Evolutionary conservation across 768 basidiomycete species (phyloP), one percentile per base, ranked within the genome.

Genomic region (Russula sp.): DNA sequence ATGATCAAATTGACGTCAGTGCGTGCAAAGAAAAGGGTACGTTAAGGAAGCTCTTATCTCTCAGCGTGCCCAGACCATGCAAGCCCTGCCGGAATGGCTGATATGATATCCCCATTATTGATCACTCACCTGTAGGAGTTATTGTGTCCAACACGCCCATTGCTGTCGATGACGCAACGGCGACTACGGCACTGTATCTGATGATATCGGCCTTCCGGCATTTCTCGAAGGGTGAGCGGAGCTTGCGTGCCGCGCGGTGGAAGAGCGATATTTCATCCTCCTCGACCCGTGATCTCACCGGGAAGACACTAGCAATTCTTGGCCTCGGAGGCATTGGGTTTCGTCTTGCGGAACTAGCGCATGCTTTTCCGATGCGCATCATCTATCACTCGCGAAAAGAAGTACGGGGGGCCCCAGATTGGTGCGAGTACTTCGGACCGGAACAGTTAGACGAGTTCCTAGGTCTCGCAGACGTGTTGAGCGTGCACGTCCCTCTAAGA

Each of bases 81-180:
- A 16, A 45, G 10, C 13, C 10, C 11, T 25, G 16, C 20, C 51
- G 2, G 16, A 41, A 32, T 36, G n/a, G 2, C 39, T 39, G 38
- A 53, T 13, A 25, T 29, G 25, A 29, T 25, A 59, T 64, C 35
- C 7, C 39, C 22, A 11, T 25, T 11, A 8, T 14, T 49, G 39
- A 5, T 18, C 29, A 50, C 20, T 42, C 29, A 49, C 13, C 34
- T 47, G 47, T 62, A 87, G 88, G 86, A 11, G 90, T 94, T 66
- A 77, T 73, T 39, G 83, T 95, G 22, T 93, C 93, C 9, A 93
- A 95, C 70, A 95, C 93, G 1, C 93, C 93, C 0, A 85, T 87
- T 14, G 90, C 91, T 4, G 93, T 96, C 52, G 86, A 95, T 73
- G 90, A 94, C 65, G 92, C 87, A 10, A 94, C 93, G 1, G 94